A percentile compares a stretch with the other conserved stretches of the same genome.
Conservation (phyloP, 192 early-diverging fungal species). For the Entomortierella chlamydospora region DNA sequence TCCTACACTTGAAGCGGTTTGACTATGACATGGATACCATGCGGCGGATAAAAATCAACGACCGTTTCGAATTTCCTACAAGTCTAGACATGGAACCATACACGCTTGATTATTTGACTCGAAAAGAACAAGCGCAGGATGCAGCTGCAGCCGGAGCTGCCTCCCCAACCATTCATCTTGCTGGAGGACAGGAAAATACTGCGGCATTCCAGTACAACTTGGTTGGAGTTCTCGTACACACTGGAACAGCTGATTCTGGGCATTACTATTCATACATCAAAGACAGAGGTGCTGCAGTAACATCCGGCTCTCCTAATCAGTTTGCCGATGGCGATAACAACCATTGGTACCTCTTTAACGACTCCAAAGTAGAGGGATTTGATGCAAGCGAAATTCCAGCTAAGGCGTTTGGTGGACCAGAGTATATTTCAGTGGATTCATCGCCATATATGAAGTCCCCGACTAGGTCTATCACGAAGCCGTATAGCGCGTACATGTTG, state of each 20-base stretch:
- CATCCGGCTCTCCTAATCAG: neutral
- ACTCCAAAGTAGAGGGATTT: conserved; percentile 63
- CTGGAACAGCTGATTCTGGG: conserved; percentile 69
- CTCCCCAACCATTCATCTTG: conserved; percentile 13
- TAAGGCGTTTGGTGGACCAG: conserved; percentile 59
- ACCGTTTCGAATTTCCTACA: conserved; percentile 67
- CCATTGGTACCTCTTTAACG: conserved; percentile 65
- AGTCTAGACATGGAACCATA: conserved; percentile 68
- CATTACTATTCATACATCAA: conserved; percentile 70
- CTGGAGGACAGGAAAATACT: conserved; percentile 16
- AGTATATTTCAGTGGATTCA: conserved; percentile 53
- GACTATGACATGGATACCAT: conserved; percentile 69
- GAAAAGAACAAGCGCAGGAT: conserved; percentile 53
- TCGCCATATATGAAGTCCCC: conserved; percentile 51
- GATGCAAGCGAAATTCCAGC: conserved; percentile 59
- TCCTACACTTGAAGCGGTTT: conserved; percentile 75
- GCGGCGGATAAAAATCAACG: conserved; percentile 69
- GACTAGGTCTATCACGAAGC: conserved; percentile 51
- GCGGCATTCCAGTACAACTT: conserved; percentile 58
- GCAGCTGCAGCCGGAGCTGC: conserved; percentile 26
- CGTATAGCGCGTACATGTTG: conserved; percentile 68
- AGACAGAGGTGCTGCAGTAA: conserved; percentile 13
- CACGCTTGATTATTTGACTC: conserved; percentile 56
- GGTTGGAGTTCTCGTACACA: conserved; percentile 68
- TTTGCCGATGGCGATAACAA: conserved; percentile 4